Conservation (phyloP, 1,284 basidiomycete genomes). For the Irpex sp. region DNA sequence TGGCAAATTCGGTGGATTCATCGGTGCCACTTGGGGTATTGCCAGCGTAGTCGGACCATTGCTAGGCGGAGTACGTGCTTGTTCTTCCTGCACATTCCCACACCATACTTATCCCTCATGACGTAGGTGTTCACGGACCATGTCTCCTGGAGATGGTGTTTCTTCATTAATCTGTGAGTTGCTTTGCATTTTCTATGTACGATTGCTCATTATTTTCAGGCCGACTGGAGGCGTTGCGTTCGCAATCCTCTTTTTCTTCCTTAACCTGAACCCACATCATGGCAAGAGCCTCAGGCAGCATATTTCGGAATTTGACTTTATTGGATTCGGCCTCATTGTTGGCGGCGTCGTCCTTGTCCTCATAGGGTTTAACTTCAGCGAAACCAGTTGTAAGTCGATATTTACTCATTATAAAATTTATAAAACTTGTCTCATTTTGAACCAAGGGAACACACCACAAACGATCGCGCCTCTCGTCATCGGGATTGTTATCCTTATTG, state of each 20-base stretch:
- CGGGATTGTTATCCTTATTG: slow-evolving; percentile 58
- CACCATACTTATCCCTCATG: neutral
- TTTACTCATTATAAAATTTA: neutral
- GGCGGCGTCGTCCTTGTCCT: slow-evolving; percentile 72
- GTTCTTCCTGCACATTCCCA: slow-evolving; percentile 1
- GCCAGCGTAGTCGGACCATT: slow-evolving; percentile 78
- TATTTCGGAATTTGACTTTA: slow-evolving; percentile 69
- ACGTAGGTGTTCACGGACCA: slow-evolving; percentile 63
- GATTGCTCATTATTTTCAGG: slow-evolving; percentile 30
- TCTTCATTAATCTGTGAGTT: slow-evolving; percentile 69
- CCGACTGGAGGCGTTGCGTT: slow-evolving; percentile 78
- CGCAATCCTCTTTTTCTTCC: slow-evolving; percentile 70
- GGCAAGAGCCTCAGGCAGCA: slow-evolving; percentile 57
- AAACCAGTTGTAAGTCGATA: slow-evolving; percentile 52
- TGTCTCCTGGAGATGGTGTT: slow-evolving; percentile 77
- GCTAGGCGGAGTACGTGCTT: slow-evolving; percentile 57
- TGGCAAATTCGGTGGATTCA: slow-evolving; percentile 68
- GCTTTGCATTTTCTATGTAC: neutral
- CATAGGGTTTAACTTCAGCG: slow-evolving; percentile 79
- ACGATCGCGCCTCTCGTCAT: slow-evolving; percentile 75
- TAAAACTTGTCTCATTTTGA: neutral
- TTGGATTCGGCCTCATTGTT: slow-evolving; percentile 72
- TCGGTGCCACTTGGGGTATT: slow-evolving; percentile 82
- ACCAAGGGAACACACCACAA: slow-evolving; percentile 36
- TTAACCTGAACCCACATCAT: slow-evolving; percentile 78